phyloP scores from a whole-genome alignment of 2,329 filamentous ascomycete species.

The Thelonectria blattea region DNA sequence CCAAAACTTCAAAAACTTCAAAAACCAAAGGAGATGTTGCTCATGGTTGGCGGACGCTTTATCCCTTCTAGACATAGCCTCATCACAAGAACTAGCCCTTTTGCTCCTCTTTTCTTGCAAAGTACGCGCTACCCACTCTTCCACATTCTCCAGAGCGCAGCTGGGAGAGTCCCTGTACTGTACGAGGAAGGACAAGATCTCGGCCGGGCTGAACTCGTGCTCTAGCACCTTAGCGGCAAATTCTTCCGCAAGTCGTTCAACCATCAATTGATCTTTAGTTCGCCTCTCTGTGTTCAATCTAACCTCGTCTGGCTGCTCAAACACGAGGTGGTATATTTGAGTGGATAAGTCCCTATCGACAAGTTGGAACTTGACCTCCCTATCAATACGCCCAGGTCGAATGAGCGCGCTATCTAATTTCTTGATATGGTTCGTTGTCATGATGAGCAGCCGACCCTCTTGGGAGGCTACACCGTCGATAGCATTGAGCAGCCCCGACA shows the following conservation, averaged over 20 bases:
- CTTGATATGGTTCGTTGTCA: too few relatives aligned
- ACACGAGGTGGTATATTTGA: too few relatives aligned
- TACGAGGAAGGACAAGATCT: conserved; percentile 3
- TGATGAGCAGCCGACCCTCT: too few relatives aligned
- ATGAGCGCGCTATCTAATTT: too few relatives aligned
- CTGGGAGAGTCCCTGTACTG: not conserved
- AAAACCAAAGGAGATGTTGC: not conserved
- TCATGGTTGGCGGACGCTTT: not conserved
- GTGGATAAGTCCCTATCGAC: too few relatives aligned
- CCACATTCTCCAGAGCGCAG: not conserved
- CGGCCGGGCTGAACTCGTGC: conserved; percentile 1
- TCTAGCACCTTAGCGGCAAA: not conserved
- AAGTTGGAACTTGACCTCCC: too few relatives aligned
- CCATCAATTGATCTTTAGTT: too few relatives aligned
- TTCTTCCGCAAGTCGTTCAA: not conserved
- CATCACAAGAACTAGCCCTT: not conserved
- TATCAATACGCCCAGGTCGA: too few relatives aligned
- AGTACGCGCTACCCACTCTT: not conserved
- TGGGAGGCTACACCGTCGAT: too few relatives aligned
- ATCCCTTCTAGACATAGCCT: not conserved
- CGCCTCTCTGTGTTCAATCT: too few relatives aligned
- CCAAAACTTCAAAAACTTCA: not conserved
- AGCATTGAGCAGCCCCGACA: too few relatives aligned
- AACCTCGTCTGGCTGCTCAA: too few relatives aligned
- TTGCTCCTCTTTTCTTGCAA: conserved; percentile 4